A percentile compares a stretch with the other conserved stretches of the same genome.
Conservation (phyloP, 192 early-diverging fungal species). For the Backusella macrospora region DNA sequence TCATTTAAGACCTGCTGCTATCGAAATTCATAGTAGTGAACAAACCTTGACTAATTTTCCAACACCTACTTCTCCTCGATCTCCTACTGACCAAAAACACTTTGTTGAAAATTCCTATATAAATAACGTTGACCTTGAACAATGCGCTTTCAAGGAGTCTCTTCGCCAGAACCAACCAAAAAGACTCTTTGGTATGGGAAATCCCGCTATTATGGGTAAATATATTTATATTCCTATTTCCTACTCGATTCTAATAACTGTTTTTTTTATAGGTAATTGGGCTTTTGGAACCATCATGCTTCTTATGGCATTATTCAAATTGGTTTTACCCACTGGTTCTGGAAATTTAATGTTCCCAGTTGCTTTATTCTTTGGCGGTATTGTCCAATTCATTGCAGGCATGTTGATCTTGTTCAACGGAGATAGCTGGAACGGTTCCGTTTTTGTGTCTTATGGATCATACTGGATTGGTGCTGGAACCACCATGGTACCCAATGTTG, state of each 20-base stretch:
- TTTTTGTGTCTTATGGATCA: conserved; percentile 36
- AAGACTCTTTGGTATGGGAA: conserved; percentile 1
- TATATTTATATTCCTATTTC: conserved; percentile 1
- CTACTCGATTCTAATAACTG: not conserved
- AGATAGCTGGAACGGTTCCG: conserved; percentile 29
- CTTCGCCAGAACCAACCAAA: not conserved
- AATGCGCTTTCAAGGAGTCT: not conserved
- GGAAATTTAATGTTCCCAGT: conserved; percentile 28
- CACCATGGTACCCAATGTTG: conserved; percentile 30
- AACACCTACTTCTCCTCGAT: not conserved
- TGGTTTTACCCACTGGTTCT: conserved; percentile 26
- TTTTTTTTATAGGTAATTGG: conserved; percentile 20
- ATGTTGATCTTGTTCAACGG: conserved; percentile 28
- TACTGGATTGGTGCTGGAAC: conserved; percentile 39
- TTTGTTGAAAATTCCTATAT: not conserved
- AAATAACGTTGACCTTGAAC: not conserved
- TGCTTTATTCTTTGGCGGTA: conserved; percentile 36
- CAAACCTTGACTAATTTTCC: not conserved
- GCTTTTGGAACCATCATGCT: conserved; percentile 30
- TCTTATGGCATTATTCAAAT: conserved; percentile 25
- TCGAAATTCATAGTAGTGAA: conserved; percentile 14
- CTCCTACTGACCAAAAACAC: not conserved
- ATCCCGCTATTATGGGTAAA: conserved; percentile 11
- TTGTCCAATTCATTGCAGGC: conserved; percentile 36
- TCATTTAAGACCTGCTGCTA: not conserved